These are phyloP conservation scores for Amanita pallidorosea DNA, from an alignment of 768 basidiomycete species.

Conservation along the genomic window DNA sequence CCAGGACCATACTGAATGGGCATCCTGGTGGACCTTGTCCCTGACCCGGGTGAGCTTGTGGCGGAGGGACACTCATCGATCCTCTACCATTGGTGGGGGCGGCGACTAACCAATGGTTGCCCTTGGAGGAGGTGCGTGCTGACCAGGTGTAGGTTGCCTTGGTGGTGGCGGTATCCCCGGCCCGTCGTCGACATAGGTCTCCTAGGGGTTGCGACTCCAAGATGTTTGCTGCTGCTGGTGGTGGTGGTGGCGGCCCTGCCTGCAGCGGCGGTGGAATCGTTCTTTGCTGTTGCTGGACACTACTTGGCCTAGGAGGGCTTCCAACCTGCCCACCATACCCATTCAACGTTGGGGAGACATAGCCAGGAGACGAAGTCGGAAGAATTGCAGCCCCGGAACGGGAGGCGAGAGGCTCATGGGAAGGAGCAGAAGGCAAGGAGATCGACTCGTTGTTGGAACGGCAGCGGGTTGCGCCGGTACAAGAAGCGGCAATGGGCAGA, in stretches of 20 bases:
- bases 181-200: slow-evolving; percentile 18
- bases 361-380: slow-evolving; percentile 30
- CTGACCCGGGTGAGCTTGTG: not conserved
- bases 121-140: slow-evolving; percentile 35
- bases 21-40: slow-evolving; percentile 19
- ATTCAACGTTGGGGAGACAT: slow-evolving; percentile 35
- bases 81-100: slow-evolving; percentile 28
- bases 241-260: slow-evolving; percentile 8
- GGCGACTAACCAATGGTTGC: slow-evolving; percentile 31
- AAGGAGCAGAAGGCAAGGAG: too few species aligned
- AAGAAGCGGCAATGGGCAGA: too few species aligned
- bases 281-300: slow-evolving; percentile 37
- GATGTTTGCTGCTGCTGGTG: slow-evolving; percentile 8
- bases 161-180: slow-evolving; percentile 7
- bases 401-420: too few species aligned
- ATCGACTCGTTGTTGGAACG: too few species aligned
- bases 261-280: slow-evolving; percentile 19
- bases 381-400: too few species aligned
- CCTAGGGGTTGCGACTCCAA: slow-evolving; percentile 20
- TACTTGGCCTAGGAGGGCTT: slow-evolving; percentile 51
- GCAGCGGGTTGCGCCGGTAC: too few species aligned
- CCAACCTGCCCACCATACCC: slow-evolving; percentile 28
- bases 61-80: slow-evolving; percentile 12
- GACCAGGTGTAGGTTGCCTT: slow-evolving; percentile 35
- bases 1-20: slow-evolving; percentile 16